phyloP scores from a whole-genome alignment of 495 filamentous ascomycete genomes.

The Sabuloglossum arenarium region DNA sequence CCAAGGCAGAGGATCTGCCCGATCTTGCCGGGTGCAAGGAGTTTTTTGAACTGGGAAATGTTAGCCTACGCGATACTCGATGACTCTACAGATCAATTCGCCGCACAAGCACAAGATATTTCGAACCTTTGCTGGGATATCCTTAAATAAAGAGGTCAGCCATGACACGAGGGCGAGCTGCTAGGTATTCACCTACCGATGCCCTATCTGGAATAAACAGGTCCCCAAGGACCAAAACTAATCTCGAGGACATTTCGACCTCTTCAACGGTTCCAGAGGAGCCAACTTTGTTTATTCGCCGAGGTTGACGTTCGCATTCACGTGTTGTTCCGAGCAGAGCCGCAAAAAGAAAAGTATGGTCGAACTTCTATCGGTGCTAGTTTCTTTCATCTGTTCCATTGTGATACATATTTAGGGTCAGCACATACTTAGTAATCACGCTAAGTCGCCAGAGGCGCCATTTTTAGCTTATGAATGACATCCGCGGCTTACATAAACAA shows the following conservation, averaged over 20 bases:
- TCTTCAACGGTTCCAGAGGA: background rate
- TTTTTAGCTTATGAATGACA: too few relatives aligned
- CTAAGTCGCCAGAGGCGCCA: too few relatives aligned
- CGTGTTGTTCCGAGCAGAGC: background rate
- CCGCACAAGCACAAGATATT: background rate
- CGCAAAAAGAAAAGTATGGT: background rate
- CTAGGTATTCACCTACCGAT: constrained; percentile 28
- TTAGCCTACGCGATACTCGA: background rate
- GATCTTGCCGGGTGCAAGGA: constrained; percentile 94
- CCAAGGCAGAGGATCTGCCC: constrained; percentile 92
- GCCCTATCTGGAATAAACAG: constrained; percentile 95
- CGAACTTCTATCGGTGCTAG: too few relatives aligned
- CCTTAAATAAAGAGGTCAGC: constrained; percentile 23
- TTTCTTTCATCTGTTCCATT: too few relatives aligned
- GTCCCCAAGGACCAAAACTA: constrained; percentile 87
- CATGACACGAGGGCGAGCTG: background rate
- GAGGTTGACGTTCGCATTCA: constrained; percentile 2
- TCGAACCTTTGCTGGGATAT: constrained; percentile 75
- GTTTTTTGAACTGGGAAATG: constrained; percentile 69
- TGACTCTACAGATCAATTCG: background rate
- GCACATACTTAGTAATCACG: too few relatives aligned
- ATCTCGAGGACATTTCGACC: constrained; percentile 46
- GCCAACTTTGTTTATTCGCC: background rate
- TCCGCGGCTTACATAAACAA: too few relatives aligned
- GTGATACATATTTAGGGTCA: too few relatives aligned